A percentile compares a stretch with the other conserved stretches of the same genome.
phyloP scores from a whole-genome alignment of 2,329 filamentous ascomycete species.

The Arthroderma sp. region DNA sequence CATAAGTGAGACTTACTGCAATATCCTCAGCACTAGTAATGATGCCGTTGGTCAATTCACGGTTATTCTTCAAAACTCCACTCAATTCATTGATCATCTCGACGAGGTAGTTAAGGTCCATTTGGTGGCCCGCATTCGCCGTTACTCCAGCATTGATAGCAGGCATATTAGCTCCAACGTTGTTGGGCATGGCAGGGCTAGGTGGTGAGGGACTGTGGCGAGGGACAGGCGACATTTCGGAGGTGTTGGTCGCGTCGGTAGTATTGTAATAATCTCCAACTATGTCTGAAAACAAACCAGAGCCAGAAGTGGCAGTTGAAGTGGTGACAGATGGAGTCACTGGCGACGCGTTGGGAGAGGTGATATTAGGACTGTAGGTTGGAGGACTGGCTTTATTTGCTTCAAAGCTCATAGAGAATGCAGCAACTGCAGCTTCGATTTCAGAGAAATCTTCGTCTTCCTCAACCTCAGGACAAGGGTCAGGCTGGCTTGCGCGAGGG shows the following conservation, averaged over 20 bases:
- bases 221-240: conserved; percentile 13
- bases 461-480: neutral
- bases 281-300: conserved; percentile 13
- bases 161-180: conserved; percentile 2
- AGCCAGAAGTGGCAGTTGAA: conserved; percentile 14
- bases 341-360: neutral
- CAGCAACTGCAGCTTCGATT: conserved; percentile 23
- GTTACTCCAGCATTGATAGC: conserved; percentile 27
- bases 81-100: conserved; percentile 38
- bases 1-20: conserved; percentile 23
- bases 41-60: conserved; percentile 36
- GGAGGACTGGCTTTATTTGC: conserved; percentile 2
- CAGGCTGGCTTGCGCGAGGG: conserved; percentile 1
- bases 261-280: conserved; percentile 23
- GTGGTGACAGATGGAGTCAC: conserved; percentile 4
- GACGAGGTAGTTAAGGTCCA: conserved; percentile 39
- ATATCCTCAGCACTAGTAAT: conserved; percentile 38
- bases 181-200: conserved; percentile 11
- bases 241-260: conserved; percentile 18
- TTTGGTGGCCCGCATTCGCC: conserved; percentile 38
- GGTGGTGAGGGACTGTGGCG: conserved; percentile 23
- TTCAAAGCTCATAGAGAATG: conserved; percentile 6
- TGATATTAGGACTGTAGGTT: conserved; percentile 1
- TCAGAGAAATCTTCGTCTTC: conserved; percentile 17
- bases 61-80: conserved; percentile 36